Evolutionary conservation across 73 alveolate genomes (phyloP).

Genomic region (Tetrahymena thermophila): DNA sequence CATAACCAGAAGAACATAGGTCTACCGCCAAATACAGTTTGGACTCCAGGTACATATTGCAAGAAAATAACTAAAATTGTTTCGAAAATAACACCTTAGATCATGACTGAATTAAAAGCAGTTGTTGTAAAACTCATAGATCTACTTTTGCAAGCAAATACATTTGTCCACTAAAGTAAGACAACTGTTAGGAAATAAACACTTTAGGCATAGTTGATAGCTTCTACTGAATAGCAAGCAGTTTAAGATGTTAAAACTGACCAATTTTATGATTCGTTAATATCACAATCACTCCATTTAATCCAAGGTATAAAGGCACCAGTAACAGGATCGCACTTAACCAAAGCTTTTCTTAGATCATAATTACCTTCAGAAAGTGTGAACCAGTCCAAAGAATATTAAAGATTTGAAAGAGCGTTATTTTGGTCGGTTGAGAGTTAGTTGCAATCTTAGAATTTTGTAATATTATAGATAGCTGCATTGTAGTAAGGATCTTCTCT

Average conservation of each 20-base stretch:
- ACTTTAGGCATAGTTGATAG: slow-evolving; percentile 33
- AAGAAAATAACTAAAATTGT: slow-evolving; percentile 12
- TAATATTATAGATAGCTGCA: neutral
- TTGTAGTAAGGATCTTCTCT: no score
- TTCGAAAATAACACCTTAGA: slow-evolving; percentile 20
- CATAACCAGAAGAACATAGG: neutral
- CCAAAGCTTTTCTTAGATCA: slow-evolving; percentile 50
- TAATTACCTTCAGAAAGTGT: neutral
- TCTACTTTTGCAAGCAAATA: slow-evolving; percentile 35
- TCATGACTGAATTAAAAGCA: slow-evolving; percentile 6
- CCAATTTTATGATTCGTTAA: neutral
- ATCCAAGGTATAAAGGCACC: neutral
- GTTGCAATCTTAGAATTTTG: slow-evolving; percentile 8
- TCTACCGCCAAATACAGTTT: slow-evolving; percentile 37
- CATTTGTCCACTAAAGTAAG: slow-evolving; percentile 34
- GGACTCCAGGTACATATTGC: slow-evolving; percentile 31
- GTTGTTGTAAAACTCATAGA: slow-evolving; percentile 10
- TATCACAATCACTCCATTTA: slow-evolving; percentile 9
- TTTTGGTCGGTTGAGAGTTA: neutral
- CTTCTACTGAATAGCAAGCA: slow-evolving; percentile 36
- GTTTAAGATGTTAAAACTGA: neutral
- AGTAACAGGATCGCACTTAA: neutral
- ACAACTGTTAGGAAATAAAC: slow-evolving; percentile 27
- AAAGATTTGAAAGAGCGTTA: neutral
- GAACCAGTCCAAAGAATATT: slow-evolving; percentile 38